These are phyloP conservation scores for Kazachstania africana DNA, from an alignment of 805 yeast species.

Conservation along the genomic window DNA sequence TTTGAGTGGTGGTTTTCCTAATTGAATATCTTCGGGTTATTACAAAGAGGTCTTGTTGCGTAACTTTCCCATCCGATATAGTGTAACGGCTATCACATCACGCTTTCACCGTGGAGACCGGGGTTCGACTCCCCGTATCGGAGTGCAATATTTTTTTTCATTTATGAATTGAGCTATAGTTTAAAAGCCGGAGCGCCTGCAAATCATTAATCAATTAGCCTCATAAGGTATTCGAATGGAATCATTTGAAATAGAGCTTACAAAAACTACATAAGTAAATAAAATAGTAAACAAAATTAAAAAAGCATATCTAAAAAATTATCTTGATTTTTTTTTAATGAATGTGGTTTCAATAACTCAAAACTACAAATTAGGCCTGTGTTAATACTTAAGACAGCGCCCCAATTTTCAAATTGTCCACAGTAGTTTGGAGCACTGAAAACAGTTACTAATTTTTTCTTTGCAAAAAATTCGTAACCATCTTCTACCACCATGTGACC, in stretches of 20 bases:
- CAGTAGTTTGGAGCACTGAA: slow-evolving; percentile 79
- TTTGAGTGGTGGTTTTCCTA: too few relatives aligned
- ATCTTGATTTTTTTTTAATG: slow-evolving; percentile 7
- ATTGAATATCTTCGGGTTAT: too few relatives aligned
- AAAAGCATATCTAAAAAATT: not conserved
- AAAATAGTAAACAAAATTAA: not conserved
- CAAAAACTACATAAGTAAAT: not conserved
- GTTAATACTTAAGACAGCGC: slow-evolving; percentile 68
- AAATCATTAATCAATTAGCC: not conserved
- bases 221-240: not conserved
- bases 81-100: slow-evolving; percentile 18
- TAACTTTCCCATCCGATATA: slow-evolving; percentile 16
- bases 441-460: slow-evolving; percentile 62
- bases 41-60: too few relatives aligned
- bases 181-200: too few relatives aligned
- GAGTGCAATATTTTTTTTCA: slow-evolving; percentile 6
- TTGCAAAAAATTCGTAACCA: slow-evolving; percentile 74
- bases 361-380: slow-evolving; percentile 58
- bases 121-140: slow-evolving; percentile 15
- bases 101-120: slow-evolving; percentile 15
- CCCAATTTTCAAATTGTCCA: slow-evolving; percentile 72
- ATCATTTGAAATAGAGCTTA: not conserved
- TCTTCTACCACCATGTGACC: slow-evolving; percentile 90
- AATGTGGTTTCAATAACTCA: slow-evolving; percentile 51
- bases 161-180: too few relatives aligned